phyloP scores from a whole-genome alignment of 495 filamentous ascomycete species.

The Thermothielavioides terrestris region DNA sequence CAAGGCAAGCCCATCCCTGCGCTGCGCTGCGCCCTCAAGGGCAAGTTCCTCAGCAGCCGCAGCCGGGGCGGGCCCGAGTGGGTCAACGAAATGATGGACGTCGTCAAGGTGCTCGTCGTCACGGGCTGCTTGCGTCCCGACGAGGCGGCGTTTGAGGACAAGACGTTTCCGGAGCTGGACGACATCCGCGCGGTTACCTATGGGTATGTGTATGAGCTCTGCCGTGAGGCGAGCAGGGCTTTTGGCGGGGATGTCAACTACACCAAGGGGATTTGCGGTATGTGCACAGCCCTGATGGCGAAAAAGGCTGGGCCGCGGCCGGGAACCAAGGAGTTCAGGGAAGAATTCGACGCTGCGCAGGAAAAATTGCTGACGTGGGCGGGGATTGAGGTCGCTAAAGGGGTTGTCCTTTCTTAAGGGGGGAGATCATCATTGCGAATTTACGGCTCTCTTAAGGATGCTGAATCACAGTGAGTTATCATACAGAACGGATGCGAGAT shows the following conservation, averaged over 20 bases:
- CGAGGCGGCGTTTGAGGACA: neutral
- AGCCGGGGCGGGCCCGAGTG: slow-evolving; percentile 6
- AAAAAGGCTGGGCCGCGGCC: neutral
- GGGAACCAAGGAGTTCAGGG: slow-evolving; percentile 11
- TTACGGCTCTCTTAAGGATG: too few species aligned
- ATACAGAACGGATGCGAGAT: too few species aligned
- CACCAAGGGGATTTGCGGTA: slow-evolving; percentile 6
- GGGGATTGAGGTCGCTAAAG: neutral
- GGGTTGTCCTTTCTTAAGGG: neutral
- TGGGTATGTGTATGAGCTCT: slow-evolving; percentile 14
- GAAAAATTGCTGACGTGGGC: slow-evolving; percentile 16
- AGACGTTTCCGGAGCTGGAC: neutral
- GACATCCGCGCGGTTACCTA: slow-evolving; percentile 13
- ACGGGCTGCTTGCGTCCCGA: slow-evolving; percentile 1
- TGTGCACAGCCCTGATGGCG: neutral
- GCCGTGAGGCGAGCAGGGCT: neutral
- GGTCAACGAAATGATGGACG: slow-evolving; percentile 19
- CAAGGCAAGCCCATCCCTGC: slow-evolving; percentile 9
- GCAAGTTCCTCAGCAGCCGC: slow-evolving; percentile 8
- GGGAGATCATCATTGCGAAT: too few species aligned
- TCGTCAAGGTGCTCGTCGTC: slow-evolving; percentile 5
- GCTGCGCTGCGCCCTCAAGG: slow-evolving; percentile 14
- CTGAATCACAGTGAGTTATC: too few species aligned
- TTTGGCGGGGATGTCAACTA: slow-evolving; percentile 15
- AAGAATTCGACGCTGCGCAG: slow-evolving; percentile 13